Base-by-base conservation (phyloP, 805 yeast species). In the Myxozyma monticola region DNA sequence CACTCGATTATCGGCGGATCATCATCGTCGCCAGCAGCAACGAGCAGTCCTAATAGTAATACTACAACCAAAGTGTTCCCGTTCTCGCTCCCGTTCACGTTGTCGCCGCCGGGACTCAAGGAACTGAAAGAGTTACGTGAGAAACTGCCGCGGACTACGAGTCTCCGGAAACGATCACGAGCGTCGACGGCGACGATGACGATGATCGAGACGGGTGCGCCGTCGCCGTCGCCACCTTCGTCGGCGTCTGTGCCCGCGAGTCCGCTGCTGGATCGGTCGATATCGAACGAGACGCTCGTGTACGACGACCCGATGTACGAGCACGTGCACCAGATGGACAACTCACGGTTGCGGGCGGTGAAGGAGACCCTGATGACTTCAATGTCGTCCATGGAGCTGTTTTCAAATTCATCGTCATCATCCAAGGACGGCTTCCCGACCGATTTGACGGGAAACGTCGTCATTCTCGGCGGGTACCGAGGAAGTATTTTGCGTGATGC, bases 391-490 rank as follows among this genome's bases (percentile, higher is more conserved):
- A 60, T 72, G 26, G 65, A 72, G 57, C 60, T 15, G 45, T 53
- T 65, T 36, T n/a, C n/a, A n/a, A n/a, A n/a, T 59, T 60, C 44
- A 52, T 24, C 57, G n/a, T 52, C 61, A 36, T 49, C 45, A 52
- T 38, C 54, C 38, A 54, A 47, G 21, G 60, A 60, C 43, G 44
- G 24, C 7, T 60, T 66, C 47, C 66, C 68, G 6, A 31, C 31
- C 6, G 77, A 77, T 22, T 59, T 88, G 1, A 83, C 81, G 20
- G 96, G 96, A 3, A 89, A 89, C 62, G 75, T 90, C 1, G 78
- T 90, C 1, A 72, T 90, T 1, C 51, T 90, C 66, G 96, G 96
- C 4, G 97, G 97, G 0, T 90, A 85, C 67, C 73, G 97, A 60
- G 97, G 97, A 1, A 80, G 88, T 38, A 78, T 84, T 4, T 68